Base-by-base conservation (phyloP, 2,329 filamentous ascomycete species). In the Zymoseptoria crescenta region DNA sequence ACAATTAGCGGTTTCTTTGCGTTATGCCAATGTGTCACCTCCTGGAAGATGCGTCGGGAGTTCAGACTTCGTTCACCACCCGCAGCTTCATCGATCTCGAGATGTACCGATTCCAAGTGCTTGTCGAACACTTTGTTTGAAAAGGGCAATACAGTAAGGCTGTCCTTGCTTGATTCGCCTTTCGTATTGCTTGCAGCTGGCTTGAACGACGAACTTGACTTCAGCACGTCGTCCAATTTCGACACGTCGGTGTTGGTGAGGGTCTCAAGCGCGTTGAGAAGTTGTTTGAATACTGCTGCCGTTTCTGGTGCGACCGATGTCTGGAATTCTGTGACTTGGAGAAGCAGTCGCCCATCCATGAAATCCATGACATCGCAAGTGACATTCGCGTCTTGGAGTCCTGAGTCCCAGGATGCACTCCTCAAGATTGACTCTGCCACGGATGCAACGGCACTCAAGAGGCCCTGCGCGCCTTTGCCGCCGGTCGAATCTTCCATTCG, bases 1-100 rank as follows among this genome's bases (percentile, higher is more conserved):
- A 69, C 67, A 27, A 81, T 77, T 2, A 84, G 63, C 0, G 78
- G 75, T 27, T 76, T 79, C 64, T 81, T 83, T 35, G 79, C 75
- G 57, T 83, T 85, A 64, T 87, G 84, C 86, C 84, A 88, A 67
- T 88, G 83, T 0, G 76, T 74, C 4, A 79, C 70, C 61, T 81
- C 78, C 29, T 72, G 72, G 65, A 80, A 81, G 41, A 80, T 76
- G 16, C 70, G 73, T 19, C 74, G 72, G 1, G 75, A 72, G 13
- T 72, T 60, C 7, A 62, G 55, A 29, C 67, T 70, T 5, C 73
- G 68, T 3, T 67, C 59, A 9, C 70, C 70, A 13, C 69, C 72
- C 1, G 67, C 69, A n/a, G 63, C 61, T 19, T 70, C 69, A 52
- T 76, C 73, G 10, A 73, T 64, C 3, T 66, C 62, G 10, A 81